Base-by-base conservation (phyloP, 1,284 basidiomycete genomes). In the Trametes pubescens region DNA sequence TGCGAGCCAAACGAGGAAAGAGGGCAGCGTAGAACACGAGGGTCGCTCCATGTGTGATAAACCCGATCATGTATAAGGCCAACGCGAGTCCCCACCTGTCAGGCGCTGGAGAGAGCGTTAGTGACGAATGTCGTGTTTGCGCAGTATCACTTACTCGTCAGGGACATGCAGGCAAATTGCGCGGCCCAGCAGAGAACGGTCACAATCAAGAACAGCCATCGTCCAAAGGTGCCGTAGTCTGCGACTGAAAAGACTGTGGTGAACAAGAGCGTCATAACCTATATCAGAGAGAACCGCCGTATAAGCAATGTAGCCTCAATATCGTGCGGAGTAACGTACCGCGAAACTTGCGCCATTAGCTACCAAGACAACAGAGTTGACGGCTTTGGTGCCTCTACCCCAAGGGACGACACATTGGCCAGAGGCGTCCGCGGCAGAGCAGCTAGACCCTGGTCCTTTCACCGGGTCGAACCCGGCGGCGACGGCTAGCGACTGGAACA, bases 1-100 rank as follows among this genome's bases (percentile, higher is more conserved):
- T 93, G 14, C 93, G 82, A 0, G 93, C 93, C 4, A 96, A 83
- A 14, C 91, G 86, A 1, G 93, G 93, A 73, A 96, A 95, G 5
- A 89, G 76, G 0, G 93, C 92, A 0, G 91, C 89, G 73, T 92
- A 96, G 77, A 94, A 95, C 1, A 92, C 89, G 9, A 92, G 81
- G 0, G 90, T 91, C 4, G 90, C 89, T 2, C 91, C 89, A 67
- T 91, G 91, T 0, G 86, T 82, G 54, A 93, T 87, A 75, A 94
- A 89, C 18, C 92, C 89, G 35, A 94, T 77, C 81, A 96, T 93
- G 73, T 92, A 96, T 3, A 96, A 77, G 0, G 79, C 90, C 84
- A 94, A 93, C 0, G 89, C 91, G 4, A 84, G 78, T 47, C 82
- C 81, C 94, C 93, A 96, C 29, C 90, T 83, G 26, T 82, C 81